These are phyloP conservation scores for Zoysia japonica DNA, from an alignment of 176 grass and related monocot genomes.

Conservation along the genomic window DNA sequence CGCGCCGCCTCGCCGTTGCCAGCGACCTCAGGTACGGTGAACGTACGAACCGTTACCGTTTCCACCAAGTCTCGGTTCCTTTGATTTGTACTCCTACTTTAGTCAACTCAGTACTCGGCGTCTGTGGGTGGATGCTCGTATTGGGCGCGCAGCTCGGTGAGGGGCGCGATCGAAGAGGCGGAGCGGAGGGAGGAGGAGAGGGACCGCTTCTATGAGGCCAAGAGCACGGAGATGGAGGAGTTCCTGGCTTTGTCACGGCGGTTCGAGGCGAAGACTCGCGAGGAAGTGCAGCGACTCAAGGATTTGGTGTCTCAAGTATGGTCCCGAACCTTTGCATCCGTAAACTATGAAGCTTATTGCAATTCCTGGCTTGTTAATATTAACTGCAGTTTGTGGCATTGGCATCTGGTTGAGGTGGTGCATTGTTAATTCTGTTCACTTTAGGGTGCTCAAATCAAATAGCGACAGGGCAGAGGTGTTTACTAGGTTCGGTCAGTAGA, in stretches of 20 bases:
- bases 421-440: constrained; percentile 10
- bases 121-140: background rate
- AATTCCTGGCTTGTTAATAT: constrained; percentile 17
- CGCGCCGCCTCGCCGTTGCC: constrained; percentile 32
- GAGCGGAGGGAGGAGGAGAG: constrained; percentile 51
- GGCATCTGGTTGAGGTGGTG: constrained; percentile 34
- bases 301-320: constrained; percentile 68
- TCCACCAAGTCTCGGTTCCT: background rate
- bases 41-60: background rate
- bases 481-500: constrained; percentile 24
- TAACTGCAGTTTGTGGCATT: constrained; percentile 16
- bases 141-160: constrained; percentile 49
- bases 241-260: constrained; percentile 46
- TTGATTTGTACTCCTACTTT: background rate
- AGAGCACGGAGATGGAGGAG: constrained; percentile 74
- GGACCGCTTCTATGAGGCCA: constrained; percentile 62
- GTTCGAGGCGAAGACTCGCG: constrained; percentile 54
- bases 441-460: constrained; percentile 23
- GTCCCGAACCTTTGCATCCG: constrained; percentile 32
- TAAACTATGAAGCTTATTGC: constrained; percentile 40
- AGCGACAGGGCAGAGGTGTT: constrained; percentile 11
- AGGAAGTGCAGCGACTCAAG: constrained; percentile 59
- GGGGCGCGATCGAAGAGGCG: constrained; percentile 62
- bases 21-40: constrained; percentile 37
- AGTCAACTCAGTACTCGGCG: background rate